Evolutionary conservation across 129 eudicot species (phyloP).

Genomic region (Dittrichia graveolens): DNA sequence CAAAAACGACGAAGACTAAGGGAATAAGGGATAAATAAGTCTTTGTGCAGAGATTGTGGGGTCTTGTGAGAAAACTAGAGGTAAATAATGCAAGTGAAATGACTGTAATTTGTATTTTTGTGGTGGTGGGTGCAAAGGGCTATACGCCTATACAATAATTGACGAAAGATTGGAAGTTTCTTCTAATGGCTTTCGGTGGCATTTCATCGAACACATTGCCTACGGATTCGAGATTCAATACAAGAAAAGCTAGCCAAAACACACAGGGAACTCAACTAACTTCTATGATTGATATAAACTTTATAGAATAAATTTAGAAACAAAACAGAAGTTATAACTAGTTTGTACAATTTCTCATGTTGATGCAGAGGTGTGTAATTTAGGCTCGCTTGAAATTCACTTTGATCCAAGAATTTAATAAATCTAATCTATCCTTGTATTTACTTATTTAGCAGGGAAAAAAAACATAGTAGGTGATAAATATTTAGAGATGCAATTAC

Average conservation of each 20-base stretch:
- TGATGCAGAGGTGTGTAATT: no score
- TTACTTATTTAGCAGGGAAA: no score
- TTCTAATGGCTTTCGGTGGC: neutral
- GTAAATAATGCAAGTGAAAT: slow-evolving; percentile 35
- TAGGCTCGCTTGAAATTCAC: no score
- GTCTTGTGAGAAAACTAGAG: slow-evolving; percentile 28
- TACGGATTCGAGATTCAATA: neutral
- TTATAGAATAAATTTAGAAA: no score
- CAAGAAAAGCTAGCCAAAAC: neutral
- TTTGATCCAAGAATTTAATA: no score
- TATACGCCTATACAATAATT: slow-evolving; percentile 13
- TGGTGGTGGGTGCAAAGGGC: slow-evolving; percentile 42
- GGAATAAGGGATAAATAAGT: slow-evolving; percentile 25
- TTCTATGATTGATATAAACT: no score
- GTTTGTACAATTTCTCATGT: no score
- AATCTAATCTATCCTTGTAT: no score
- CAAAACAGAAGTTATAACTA: no score
- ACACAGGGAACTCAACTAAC: no score
- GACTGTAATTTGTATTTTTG: slow-evolving; percentile 37
- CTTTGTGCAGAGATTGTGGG: slow-evolving; percentile 17
- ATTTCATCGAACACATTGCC: slow-evolving; percentile 20
- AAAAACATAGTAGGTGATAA: no score
- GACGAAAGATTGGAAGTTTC: slow-evolving; percentile 27
- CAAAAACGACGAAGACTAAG: neutral
- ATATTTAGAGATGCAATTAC: no score